Base-by-base conservation (phyloP, 805 yeast species). In the Schizosaccharomyces lindneri region DNA sequence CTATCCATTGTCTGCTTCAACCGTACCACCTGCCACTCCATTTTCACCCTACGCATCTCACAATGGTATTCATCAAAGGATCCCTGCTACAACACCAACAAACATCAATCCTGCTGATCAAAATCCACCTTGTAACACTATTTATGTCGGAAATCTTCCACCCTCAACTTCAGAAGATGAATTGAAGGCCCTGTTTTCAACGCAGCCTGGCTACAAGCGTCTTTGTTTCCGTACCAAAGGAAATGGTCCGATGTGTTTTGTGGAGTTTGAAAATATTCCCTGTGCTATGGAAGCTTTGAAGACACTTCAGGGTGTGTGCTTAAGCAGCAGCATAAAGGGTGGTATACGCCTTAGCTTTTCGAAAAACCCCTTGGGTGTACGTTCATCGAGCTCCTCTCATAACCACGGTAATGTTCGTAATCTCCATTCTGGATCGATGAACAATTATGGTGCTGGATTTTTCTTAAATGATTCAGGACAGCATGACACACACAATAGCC, bases 211-310 rank as follows among this genome's bases (percentile, higher is more conserved):
- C 1, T 93, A 93, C 75, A 83, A 95, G 70, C 77, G 98, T 62
- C 77, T 93, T 62, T 85, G 95, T 21, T 93, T 93, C 76, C 79
- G 96, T 67, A 90, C 95, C 24, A 87, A 88, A 72, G 78, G 77
- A 60, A 78, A 78, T 66, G 98, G 98, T 4, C 98, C 98, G 62
- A 93, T 93, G 97, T 93, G 98, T 72, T 93, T 93, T 77, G 98
- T 93, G 62, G 98, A 93, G 75, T 93, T 93, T 74, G 98, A 93
- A 32, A 96, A 89, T 71, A 95, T 93, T 61, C 83, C 85, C 2
- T 85, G 80, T 72, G 98, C 98, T 1, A 87, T 97, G 1, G 78
- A 87, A 67, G 97, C 97, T 0, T 76, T 93, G 63, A 95, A 95
- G 43, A 96, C 89, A 72, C 75, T 93, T 60, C 93, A 93, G 69